Base-by-base conservation (phyloP, 331 rosid genomes). In the Spiraea crenata region DNA sequence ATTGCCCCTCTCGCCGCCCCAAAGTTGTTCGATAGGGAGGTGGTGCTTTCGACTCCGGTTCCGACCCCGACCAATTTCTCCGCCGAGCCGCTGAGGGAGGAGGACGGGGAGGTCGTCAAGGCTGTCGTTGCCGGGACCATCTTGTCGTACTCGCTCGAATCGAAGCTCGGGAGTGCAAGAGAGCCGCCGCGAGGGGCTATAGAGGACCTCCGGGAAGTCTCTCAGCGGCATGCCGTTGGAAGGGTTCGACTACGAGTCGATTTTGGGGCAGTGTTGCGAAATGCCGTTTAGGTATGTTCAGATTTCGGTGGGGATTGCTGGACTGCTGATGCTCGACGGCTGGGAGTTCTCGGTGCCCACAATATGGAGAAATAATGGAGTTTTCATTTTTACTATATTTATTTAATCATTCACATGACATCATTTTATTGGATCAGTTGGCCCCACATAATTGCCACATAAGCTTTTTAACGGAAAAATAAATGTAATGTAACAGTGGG, bases 261-360 rank as follows among this genome's bases (percentile, higher is more conserved):
- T 83, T 56, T 63, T 83, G 69, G 87, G 87, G 5, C 87, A 83
- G 75, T 83, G 87, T 76, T 83, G 87, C 17, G 87, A 83, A 40
- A 83, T 83, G 87, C 87, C 87, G n/a, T 48, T 83, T 16, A 85
- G 87, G 6, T 83, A 73, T 46, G 46, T 83, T 7, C 84, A 81
- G 65, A 80, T 83, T 77, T 84, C 87, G 8, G 84, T 83, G 44
- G 87, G 87, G 56, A 73, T 83, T 13, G 87, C 85, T 5, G 87
- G 87, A 5, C 87, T 85, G 13, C 59, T 83, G 69, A 46, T 74
- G 62, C 85, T 83, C 1, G 81, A 83, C 42, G 85, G 82, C 31
- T 59, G 51, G 42, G 80, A 83, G 66, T 83, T 65, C 34, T 77
- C 85, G 0, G 71, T 83, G 3, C 87, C 87, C n/a, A n/a, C n/a